phyloP scores from a whole-genome alignment of 1,284 basidiomycete genomes.

The Ceratobasidium sp. region DNA sequence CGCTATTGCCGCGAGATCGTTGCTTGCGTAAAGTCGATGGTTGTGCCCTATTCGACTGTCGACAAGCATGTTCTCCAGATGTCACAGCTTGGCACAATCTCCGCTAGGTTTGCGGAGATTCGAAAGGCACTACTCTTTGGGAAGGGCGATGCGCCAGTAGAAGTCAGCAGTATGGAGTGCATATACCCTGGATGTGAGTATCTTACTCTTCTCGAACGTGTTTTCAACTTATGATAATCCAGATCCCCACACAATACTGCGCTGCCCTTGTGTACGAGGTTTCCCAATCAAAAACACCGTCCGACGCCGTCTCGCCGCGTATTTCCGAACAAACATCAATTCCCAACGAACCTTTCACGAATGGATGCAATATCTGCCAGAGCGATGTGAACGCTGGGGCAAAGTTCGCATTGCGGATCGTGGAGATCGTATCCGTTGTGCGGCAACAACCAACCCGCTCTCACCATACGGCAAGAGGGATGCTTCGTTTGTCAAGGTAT shows the following conservation, averaged over 20 bases:
- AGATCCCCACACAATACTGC: constrained; percentile 24
- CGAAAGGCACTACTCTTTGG: constrained; percentile 7
- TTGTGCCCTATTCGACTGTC: constrained; percentile 9
- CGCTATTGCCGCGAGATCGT: constrained; percentile 22
- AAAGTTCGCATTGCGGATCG: constrained; percentile 6
- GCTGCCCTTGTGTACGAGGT: neutral
- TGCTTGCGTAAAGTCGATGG: neutral
- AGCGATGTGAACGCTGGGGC: constrained; percentile 20
- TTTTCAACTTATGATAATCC: neutral
- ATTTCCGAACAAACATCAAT: constrained; percentile 18
- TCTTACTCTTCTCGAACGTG: neutral
- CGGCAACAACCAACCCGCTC: constrained; percentile 6
- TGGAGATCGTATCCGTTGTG: constrained; percentile 1
- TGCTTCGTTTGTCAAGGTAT: constrained; percentile 2
- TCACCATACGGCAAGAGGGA: constrained; percentile 10
- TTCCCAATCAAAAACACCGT: neutral
- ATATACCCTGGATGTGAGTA: neutral
- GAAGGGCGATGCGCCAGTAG: constrained; percentile 10
- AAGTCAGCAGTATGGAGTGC: neutral
- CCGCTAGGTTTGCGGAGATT: neutral
- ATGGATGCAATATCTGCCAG: constrained; percentile 21
- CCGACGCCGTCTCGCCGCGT: neutral
- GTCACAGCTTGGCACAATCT: neutral
- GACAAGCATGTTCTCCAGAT: constrained; percentile 21
- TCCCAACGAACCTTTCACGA: neutral